Conservation (phyloP, 768 basidiomycete genomes). For the Chiua virens region DNA sequence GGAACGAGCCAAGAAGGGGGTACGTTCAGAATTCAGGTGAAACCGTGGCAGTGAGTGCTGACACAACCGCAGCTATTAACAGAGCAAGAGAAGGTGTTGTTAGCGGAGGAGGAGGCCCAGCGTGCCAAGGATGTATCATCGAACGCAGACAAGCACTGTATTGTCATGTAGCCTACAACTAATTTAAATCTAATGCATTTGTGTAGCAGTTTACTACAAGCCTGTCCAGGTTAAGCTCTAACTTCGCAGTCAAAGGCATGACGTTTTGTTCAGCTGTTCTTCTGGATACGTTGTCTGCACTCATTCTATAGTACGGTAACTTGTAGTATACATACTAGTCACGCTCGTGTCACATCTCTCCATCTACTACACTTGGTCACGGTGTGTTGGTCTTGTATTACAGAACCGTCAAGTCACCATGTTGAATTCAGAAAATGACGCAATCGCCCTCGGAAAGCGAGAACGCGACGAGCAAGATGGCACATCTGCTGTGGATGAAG, state of each 20-base stretch:
- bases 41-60: not conserved
- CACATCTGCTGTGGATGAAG: slow-evolving; percentile 26
- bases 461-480: slow-evolving; percentile 36
- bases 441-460: slow-evolving; percentile 65
- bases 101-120: slow-evolving; percentile 54
- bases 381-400: no score
- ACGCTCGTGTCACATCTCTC: no score
- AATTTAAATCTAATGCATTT: no score
- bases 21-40: slow-evolving; percentile 35
- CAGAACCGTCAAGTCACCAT: no score
- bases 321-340: no score
- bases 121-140: slow-evolving; percentile 30
- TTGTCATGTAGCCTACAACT: slow-evolving; percentile 48
- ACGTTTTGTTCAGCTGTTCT: no score
- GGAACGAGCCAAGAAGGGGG: slow-evolving; percentile 74
- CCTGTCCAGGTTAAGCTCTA: no score
- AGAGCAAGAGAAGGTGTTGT: slow-evolving; percentile 61
- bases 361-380: no score
- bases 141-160: slow-evolving; percentile 46
- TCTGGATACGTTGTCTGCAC: no score
- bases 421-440: slow-evolving; percentile 49
- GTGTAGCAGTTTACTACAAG: no score
- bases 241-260: no score
- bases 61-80: slow-evolving; percentile 47
- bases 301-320: no score